Base-by-base conservation (phyloP, 495 filamentous ascomycete species). In the Amniculicola lignicola region DNA sequence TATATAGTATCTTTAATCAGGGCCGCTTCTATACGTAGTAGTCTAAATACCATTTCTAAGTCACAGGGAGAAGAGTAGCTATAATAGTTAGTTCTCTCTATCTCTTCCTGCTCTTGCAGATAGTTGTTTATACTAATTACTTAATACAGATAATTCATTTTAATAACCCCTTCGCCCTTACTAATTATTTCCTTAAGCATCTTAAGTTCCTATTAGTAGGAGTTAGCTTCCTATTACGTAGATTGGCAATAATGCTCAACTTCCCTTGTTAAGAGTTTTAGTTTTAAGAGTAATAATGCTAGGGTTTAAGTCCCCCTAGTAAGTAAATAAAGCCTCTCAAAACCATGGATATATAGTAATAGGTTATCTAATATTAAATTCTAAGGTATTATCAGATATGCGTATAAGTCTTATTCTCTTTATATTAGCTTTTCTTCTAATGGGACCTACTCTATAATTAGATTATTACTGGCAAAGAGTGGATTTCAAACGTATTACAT, bases 241-340 rank as follows among this genome's bases (percentile, higher is more conserved):
- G 38, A 41, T 41, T 16, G 16, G 38, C 38, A 18, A 41, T 18
- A 41, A 41, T 16, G 16, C 9, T 41, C 16, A 18, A 41, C 38
- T 41, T 41, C 38, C 38, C 38, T 41, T 41, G 38, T 41, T 18
- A 41, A 41, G 38, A 6, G 38, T 41, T 41, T 41, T 41, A 18
- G 38, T 41, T 41, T 41, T 6, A 16, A 41, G 38, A n/a, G n/a
- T n/a, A n/a, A n/a, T n/a, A n/a, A 41, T 18, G 16, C 10, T 16
- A 41, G 38, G 38, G 38, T 41, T 16, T 16, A 41, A 10, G 19
- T 41, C 38, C 38, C 38, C 16, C 38, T 41, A 41, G 38, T 41
- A 18, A 41, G 38, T 41, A 19, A 41, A 41, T 41, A 18, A 41
- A 41, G 38, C 38, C 38, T 41, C 38, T 41, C 19, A 18, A 41